phyloP scores from a whole-genome alignment of 164 flowering plant species.

The Vitis cinerea region DNA sequence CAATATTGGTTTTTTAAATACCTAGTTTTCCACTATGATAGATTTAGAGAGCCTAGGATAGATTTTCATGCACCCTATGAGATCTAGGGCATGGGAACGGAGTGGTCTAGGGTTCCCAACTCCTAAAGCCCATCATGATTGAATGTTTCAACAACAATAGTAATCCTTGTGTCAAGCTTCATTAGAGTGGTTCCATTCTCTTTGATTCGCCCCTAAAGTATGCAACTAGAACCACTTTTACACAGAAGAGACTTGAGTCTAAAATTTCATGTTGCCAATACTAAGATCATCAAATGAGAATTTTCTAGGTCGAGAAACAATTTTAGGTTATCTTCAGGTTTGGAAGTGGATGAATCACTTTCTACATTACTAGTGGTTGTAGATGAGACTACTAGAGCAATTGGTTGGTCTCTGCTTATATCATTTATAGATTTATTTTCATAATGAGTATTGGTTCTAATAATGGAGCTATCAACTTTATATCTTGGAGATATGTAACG shows the following conservation, averaged over 20 bases:
- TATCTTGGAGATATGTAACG: neutral
- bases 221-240: neutral
- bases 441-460: neutral
- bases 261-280: neutral
- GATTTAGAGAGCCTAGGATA: too few relatives aligned
- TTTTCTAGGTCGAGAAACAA: neutral
- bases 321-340: constrained; percentile 7
- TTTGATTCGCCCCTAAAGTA: neutral
- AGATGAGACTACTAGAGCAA: constrained; percentile 9
- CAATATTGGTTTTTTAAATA: too few relatives aligned
- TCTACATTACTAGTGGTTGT: constrained; percentile 15
- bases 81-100: too few relatives aligned
- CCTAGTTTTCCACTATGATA: too few relatives aligned
- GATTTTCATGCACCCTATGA: too few relatives aligned
- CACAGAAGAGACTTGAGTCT: neutral
- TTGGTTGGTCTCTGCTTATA: constrained; percentile 7
- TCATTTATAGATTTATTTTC: neutral
- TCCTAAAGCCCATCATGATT: neutral
- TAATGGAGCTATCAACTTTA: neutral
- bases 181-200: neutral
- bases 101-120: neutral
- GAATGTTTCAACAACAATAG: neutral
- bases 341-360: constrained; percentile 13
- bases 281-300: constrained; percentile 2
- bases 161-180: neutral